phyloP scores from a whole-genome alignment of 441 rosid genomes.

The Bocquillonia castaneifolia region DNA sequence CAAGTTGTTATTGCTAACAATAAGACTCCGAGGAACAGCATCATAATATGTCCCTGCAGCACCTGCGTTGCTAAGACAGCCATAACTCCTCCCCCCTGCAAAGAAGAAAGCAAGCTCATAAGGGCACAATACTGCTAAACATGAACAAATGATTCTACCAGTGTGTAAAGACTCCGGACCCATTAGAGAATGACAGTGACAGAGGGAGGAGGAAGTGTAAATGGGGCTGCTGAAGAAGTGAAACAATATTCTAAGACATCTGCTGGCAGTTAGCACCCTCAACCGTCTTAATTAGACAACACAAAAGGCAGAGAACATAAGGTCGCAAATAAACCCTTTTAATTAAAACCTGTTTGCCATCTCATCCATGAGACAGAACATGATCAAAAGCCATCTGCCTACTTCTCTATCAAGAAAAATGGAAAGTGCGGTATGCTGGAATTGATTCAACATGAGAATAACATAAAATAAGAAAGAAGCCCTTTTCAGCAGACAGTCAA shows the following conservation, averaged over 20 bases:
- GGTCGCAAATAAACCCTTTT: not conserved
- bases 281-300: not conserved
- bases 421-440: not conserved
- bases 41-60: slow-evolving; percentile 78
- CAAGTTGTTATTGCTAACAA: slow-evolving; percentile 52
- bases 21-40: slow-evolving; percentile 67
- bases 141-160: not conserved
- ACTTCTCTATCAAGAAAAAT: not conserved
- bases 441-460: not conserved
- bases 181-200: not conserved
- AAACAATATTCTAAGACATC: not conserved
- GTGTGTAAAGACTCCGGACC: not conserved
- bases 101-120: slow-evolving; percentile 14
- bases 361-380: slow-evolving; percentile 1
- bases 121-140: not conserved
- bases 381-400: not conserved
- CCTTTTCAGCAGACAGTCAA: not conserved
- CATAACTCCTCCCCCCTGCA: slow-evolving; percentile 60
- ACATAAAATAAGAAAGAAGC: not conserved
- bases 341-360: slow-evolving; percentile 1
- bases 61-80: slow-evolving; percentile 61
- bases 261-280: not conserved
- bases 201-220: not conserved
- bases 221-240: not conserved
- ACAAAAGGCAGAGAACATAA: not conserved